Base-by-base conservation (phyloP, 2,329 filamentous ascomycete species). In the Ophiosphaerella korrae region DNA sequence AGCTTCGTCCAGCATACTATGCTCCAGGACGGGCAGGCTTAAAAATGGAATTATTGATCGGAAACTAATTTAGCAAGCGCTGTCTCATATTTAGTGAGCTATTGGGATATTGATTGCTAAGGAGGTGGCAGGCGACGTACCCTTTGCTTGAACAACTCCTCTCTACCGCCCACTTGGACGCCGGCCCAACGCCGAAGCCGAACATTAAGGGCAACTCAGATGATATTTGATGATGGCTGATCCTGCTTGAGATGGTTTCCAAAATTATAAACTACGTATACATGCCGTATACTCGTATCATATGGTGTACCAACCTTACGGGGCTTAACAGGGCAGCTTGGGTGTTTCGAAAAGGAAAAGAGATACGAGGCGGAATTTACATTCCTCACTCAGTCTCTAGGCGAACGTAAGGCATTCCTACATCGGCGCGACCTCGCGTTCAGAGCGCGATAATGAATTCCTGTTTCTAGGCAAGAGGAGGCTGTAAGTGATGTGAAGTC, bases 1-100 rank as follows among this genome's bases (percentile, higher is more conserved):
- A 81, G 55, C 67, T 70, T 39, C 74, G 80, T 39, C 64, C 67
- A 40, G 73, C 81, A 63, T 83, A 82, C 66, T 83, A 82, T 62
- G 76, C 76, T 24, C 72, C 73, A 55, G 78, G 78, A 44, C 74
- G 79, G 50, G 76, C 75, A 42, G 79, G 76, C 16, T 55, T 74
- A 54, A 72, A 63, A 57, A 64, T 69, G 67, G 55, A 64, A 16
- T 43, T 64, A 29, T 39, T 32, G 7, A 49, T 63, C 34, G 48
- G 42, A 50, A 58, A 54, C 48, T 66, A 56, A 61, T 40, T 5
- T 21, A 36, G 26, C 36, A 12, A 21, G 18, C 13, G 23, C 24
- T 39, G 18, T 31, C 36, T 52, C 40, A 29, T 23, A 39, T 33
- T 43, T 24, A 38, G 21, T 31, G 56, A 46, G 54, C 31, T 52